Conservation (phyloP, 148 eudicot genomes). For the Chenopodium album region DNA sequence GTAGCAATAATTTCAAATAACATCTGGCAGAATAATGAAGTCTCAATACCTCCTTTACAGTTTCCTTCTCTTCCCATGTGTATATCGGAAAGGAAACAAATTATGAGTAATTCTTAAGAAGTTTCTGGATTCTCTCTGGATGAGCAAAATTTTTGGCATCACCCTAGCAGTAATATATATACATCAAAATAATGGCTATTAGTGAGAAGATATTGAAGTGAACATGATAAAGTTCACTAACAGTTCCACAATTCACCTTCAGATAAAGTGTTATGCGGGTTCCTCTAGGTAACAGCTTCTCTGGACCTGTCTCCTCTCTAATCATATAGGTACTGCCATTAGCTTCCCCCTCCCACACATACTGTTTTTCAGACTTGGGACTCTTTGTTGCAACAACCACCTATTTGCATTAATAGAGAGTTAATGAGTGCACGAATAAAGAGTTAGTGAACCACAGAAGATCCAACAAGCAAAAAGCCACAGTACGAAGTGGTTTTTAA, state of each 20-base stretch:
- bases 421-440: too few relatives aligned
- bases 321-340: constrained; percentile 82
- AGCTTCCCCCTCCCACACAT: constrained; percentile 98
- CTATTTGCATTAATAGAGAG: constrained; percentile 29
- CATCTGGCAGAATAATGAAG: not conserved
- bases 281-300: constrained; percentile 84
- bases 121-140: constrained; percentile 86
- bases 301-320: constrained; percentile 90
- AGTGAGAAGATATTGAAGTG: not conserved
- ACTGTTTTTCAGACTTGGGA: constrained; percentile 89
- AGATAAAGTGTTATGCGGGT: constrained; percentile 76
- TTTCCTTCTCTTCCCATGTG: constrained; percentile 96
- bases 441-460: not conserved
- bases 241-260: constrained; percentile 50
- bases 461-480: not conserved
- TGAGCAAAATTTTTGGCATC: constrained; percentile 91
- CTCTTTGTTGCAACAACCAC: constrained; percentile 89
- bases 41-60: constrained; percentile 74
- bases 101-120: constrained; percentile 92
- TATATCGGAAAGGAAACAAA: constrained; percentile 97
- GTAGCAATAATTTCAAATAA: not conserved
- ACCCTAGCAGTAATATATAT: constrained; percentile 36
- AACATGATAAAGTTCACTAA: not conserved
- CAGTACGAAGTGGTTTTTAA: not conserved
- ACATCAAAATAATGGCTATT: not conserved